Percentiles rank a stretch among this genome's conserved stretches.
phyloP scores from a whole-genome alignment of 371 early-diverging fungal species.

The Phascolomyces articulosus region DNA sequence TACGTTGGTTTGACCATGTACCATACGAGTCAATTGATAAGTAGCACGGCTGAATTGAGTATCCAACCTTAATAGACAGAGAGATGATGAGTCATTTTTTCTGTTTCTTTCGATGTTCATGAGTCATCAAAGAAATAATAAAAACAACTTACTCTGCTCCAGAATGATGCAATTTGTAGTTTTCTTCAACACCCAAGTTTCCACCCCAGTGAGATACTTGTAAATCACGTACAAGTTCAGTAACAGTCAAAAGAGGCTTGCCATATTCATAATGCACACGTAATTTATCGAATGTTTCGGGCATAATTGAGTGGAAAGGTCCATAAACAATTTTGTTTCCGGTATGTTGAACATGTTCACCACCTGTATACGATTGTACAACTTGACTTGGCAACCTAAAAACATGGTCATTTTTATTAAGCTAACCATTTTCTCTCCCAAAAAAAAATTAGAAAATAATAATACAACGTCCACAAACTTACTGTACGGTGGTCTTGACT shows the following conservation, averaged over 20 bases:
- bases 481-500: slow-evolving; percentile 83
- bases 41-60: slow-evolving; percentile 78
- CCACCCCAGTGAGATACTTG: slow-evolving; percentile 89
- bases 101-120: too few relatives aligned
- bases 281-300: slow-evolving; percentile 52
- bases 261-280: slow-evolving; percentile 67
- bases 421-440: too few relatives aligned
- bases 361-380: slow-evolving; percentile 46
- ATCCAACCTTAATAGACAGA: slow-evolving; percentile 69
- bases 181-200: slow-evolving; percentile 85
- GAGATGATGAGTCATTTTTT: too few relatives aligned
- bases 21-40: slow-evolving; percentile 51
- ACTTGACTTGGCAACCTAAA: slow-evolving; percentile 39
- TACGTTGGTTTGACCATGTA: slow-evolving; percentile 62
- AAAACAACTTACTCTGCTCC: slow-evolving; percentile 73
- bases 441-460: too few relatives aligned
- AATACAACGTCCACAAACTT: too few relatives aligned
- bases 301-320: slow-evolving; percentile 60
- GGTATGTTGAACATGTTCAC: slow-evolving; percentile 23
- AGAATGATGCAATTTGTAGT: slow-evolving; percentile 77
- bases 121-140: too few relatives aligned
- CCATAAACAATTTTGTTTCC: slow-evolving; percentile 78
- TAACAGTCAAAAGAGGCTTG: slow-evolving; percentile 69
- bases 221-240: slow-evolving; percentile 69
- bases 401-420: neutral